Evolutionary conservation across 176 grass and related monocot species (phyloP).

Genomic region (Oryza glumipatula): DNA sequence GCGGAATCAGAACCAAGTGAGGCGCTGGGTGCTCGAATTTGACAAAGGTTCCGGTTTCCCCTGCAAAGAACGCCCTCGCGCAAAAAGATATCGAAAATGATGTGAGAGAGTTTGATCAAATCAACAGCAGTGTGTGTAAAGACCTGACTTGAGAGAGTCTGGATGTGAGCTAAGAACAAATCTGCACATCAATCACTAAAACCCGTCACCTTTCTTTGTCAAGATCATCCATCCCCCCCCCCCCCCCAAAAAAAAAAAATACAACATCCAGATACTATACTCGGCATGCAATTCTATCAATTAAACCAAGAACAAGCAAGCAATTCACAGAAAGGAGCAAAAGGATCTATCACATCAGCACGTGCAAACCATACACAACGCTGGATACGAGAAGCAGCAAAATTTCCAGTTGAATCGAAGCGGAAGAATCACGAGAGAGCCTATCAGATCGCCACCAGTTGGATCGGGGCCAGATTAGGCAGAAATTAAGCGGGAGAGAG

Average conservation of each 20-base stretch:
- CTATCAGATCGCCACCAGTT: background rate
- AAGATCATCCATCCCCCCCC: constrained; percentile 3
- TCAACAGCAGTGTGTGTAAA: background rate
- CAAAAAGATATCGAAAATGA: constrained; percentile 28
- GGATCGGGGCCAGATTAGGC: background rate
- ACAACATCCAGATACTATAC: background rate
- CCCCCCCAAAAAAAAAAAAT: background rate
- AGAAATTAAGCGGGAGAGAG: background rate
- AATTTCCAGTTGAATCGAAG: background rate
- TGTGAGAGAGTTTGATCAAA: background rate
- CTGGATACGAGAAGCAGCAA: background rate
- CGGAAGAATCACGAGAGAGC: background rate
- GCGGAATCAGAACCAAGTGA: constrained; percentile 30
- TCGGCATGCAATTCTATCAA: background rate
- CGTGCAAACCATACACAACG: background rate
- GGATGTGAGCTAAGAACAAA: constrained; percentile 19
- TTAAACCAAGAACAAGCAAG: constrained; percentile 8
- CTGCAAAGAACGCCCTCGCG: constrained; percentile 2
- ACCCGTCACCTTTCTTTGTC: constrained; percentile 19
- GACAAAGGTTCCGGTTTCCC: background rate
- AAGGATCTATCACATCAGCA: constrained; percentile 4
- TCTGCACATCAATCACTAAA: constrained; percentile 19
- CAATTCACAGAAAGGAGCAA: constrained; percentile 16
- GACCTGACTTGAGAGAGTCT: background rate
- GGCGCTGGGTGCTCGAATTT: constrained; percentile 17